These are phyloP conservation scores for Corinectria fuckeliana DNA, from an alignment of 2,329 filamentous ascomycete genomes.

Conservation along the genomic window DNA sequence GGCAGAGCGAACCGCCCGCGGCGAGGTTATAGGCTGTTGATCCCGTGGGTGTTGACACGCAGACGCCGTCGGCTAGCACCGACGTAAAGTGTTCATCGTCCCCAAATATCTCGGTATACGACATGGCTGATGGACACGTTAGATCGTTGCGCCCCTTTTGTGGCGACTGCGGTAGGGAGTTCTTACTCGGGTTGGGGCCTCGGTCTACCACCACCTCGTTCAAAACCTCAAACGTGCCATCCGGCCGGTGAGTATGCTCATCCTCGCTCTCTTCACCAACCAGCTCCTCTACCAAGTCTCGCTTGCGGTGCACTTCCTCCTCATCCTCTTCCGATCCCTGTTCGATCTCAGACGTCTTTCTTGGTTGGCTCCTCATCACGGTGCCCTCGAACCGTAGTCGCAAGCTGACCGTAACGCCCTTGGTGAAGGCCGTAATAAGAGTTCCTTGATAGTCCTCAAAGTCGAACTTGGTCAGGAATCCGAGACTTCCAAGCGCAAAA, in stretches of 20 bases:
- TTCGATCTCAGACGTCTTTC: constrained; percentile 40
- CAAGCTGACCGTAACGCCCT: constrained; percentile 88
- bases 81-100: constrained; percentile 97
- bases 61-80: constrained; percentile 89
- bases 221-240: constrained; percentile 85
- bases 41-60: constrained; percentile 91
- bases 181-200: constrained; percentile 87
- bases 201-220: constrained; percentile 98
- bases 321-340: constrained; percentile 45
- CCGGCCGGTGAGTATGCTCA: constrained; percentile 82
- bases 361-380: constrained; percentile 79
- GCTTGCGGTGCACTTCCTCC: constrained; percentile 47
- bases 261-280: constrained; percentile 87
- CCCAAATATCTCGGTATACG: constrained; percentile 87
- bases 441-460: constrained; percentile 76
- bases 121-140: constrained; percentile 70
- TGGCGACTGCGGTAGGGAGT: neutral
- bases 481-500: constrained; percentile 88
- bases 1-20: constrained; percentile 91
- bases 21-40: constrained; percentile 96
- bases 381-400: constrained; percentile 91
- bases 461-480: constrained; percentile 96
- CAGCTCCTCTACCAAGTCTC: constrained; percentile 87
- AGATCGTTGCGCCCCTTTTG: constrained; percentile 2
- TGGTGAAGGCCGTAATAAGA: constrained; percentile 73